Conservation (phyloP, 257 asterid genomes). For the Penstemon barbatus region DNA sequence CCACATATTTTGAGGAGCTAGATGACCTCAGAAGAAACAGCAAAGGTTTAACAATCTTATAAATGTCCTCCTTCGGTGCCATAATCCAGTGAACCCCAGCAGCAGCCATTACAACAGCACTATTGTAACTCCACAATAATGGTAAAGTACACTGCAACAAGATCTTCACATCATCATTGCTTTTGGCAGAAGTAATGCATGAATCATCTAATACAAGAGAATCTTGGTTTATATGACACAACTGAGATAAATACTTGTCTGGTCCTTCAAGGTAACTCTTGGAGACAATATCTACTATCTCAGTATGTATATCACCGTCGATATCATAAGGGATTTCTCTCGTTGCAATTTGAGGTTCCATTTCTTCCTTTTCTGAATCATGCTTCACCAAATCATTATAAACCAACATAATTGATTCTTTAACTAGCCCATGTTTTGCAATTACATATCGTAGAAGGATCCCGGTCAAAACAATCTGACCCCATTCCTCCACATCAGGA, state of each 20-base stretch:
- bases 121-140: slow-evolving; percentile 80
- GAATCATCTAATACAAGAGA: slow-evolving; percentile 49
- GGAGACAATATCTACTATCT: slow-evolving; percentile 64
- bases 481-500: slow-evolving; percentile 99
- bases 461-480: slow-evolving; percentile 84
- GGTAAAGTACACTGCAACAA: slow-evolving; percentile 89
- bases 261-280: slow-evolving; percentile 96
- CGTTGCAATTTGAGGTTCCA: slow-evolving; percentile 40
- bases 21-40: slow-evolving; percentile 93
- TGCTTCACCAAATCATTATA: slow-evolving; percentile 37
- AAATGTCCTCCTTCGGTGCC: slow-evolving; percentile 78
- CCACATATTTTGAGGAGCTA: slow-evolving; percentile 88
- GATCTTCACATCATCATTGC: slow-evolving; percentile 77
- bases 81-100: slow-evolving; percentile 99
- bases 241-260: slow-evolving; percentile 73
- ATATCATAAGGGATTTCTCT: slow-evolving; percentile 37
- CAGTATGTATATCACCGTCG: slow-evolving; percentile 41
- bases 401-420: slow-evolving; percentile 75
- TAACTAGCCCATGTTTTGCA: slow-evolving; percentile 91
- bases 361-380: slow-evolving; percentile 42
- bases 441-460: slow-evolving; percentile 79
- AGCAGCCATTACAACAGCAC: slow-evolving; percentile 98
- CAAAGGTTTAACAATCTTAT: slow-evolving; percentile 82
- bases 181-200: slow-evolving; percentile 65
- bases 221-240: slow-evolving; percentile 46